A percentile compares a stretch with the other conserved stretches of the same genome.
Evolutionary conservation across 176 grass and related monocot genomes (phyloP).

Genomic region (Elymus sibiricus): DNA sequence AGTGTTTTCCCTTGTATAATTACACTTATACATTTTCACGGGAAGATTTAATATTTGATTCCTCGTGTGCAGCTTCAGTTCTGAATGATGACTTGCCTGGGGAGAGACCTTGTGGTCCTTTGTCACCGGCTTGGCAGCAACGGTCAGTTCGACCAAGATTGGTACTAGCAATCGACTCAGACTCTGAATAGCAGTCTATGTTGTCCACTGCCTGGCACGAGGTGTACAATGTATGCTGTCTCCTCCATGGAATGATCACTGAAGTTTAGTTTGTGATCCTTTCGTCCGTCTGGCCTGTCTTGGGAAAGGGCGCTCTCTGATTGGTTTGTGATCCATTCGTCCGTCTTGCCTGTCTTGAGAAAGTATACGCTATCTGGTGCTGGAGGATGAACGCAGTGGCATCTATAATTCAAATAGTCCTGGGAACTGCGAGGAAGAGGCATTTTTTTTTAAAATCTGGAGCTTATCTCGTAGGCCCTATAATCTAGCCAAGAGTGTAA

Average conservation of each 20-base stretch:
- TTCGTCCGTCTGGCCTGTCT: neutral
- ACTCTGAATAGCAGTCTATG: conserved; percentile 54
- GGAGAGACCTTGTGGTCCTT: conserved; percentile 1
- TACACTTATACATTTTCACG: neutral
- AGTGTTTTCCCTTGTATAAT: neutral
- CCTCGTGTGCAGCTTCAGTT: conserved; percentile 39
- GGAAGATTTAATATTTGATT: conserved; percentile 14
- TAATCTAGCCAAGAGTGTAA: neutral
- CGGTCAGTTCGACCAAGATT: conserved; percentile 46
- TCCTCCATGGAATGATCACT: conserved; percentile 15
- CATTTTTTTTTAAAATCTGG: neutral
- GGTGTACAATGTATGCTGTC: neutral
- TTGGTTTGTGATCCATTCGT: neutral
- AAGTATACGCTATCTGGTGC: neutral
- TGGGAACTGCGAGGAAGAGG: neutral
- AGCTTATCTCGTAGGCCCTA: neutral
- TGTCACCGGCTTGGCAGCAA: neutral
- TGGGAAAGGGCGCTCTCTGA: neutral
- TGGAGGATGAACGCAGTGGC: conserved; percentile 2
- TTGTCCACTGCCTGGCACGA: neutral
- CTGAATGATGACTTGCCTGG: neutral
- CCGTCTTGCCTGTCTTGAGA: neutral
- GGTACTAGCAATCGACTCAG: conserved; percentile 51
- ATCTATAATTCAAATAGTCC: neutral
- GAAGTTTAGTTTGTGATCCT: neutral